Conservation (phyloP, 257 asterid species). For the Nicotiana benthamiana region DNA sequence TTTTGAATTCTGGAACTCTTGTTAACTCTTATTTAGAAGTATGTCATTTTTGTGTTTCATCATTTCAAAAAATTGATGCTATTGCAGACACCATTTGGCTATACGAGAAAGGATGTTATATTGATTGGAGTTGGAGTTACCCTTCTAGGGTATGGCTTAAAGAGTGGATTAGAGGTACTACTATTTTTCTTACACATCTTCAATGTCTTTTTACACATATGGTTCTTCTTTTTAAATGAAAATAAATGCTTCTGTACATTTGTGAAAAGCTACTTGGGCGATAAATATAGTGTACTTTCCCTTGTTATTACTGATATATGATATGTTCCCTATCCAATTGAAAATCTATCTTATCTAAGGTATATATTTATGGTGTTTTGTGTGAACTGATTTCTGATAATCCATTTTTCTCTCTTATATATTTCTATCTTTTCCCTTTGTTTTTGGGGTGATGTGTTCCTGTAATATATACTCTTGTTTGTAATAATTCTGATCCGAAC, state of each 20-base stretch:
- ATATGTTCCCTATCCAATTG: neutral
- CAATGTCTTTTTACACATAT: neutral
- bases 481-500: slow-evolving; percentile 8
- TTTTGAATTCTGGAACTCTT: neutral
- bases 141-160: slow-evolving; percentile 52
- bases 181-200: neutral
- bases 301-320: neutral
- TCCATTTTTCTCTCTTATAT: neutral
- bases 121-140: slow-evolving; percentile 81
- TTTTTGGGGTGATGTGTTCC: neutral
- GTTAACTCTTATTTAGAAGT: neutral
- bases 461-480: neutral
- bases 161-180: slow-evolving; percentile 84
- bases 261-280: neutral
- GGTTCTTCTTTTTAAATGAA: neutral
- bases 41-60: neutral
- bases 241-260: neutral
- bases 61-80: neutral
- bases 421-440: neutral
- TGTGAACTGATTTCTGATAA: neutral
- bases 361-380: neutral
- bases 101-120: slow-evolving; percentile 89
- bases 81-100: slow-evolving; percentile 81
- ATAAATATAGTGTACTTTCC: neutral
- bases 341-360: neutral